Percentiles rank a stretch among this genome's conserved stretches.
These are phyloP conservation scores for Elsinoe arachidis DNA, from an alignment of 2,329 filamentous ascomycete genomes.

Conservation along the genomic window DNA sequence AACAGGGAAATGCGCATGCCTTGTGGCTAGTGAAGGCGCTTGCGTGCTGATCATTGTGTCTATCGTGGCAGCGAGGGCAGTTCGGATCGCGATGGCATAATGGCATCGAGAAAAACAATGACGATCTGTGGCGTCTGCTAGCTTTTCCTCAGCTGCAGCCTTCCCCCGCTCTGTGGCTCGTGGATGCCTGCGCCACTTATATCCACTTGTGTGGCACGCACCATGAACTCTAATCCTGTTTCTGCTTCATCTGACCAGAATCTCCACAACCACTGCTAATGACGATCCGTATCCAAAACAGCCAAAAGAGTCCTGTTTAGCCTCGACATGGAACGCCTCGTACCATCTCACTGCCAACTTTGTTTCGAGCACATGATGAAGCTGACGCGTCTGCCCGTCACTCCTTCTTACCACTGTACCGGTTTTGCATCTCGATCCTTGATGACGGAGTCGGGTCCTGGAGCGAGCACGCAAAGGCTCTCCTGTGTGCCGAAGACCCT, in stretches of 20 bases:
- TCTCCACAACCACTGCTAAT: not conserved
- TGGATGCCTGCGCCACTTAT: not conserved
- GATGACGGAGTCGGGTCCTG: not conserved
- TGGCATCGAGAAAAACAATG: not conserved
- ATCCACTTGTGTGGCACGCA: not conserved
- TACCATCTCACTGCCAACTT: constrained; percentile 1
- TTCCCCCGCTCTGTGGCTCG: not conserved
- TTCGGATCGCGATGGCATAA: not conserved
- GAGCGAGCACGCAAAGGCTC: constrained; percentile 31
- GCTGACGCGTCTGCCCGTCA: constrained; percentile 4
- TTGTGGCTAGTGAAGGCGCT: constrained; percentile 9
- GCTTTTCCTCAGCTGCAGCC: too few species aligned
- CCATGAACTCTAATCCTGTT: too few species aligned
- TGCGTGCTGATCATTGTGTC: constrained; percentile 2
- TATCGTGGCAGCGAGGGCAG: constrained; percentile 1
- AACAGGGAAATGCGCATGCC: constrained; percentile 4
- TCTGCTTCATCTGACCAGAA: not conserved
- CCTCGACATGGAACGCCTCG: not conserved
- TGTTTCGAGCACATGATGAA: not conserved
- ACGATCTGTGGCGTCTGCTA: not conserved
- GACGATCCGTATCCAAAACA: not conserved
- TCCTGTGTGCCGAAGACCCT: constrained; percentile 54
- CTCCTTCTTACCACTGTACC: not conserved
- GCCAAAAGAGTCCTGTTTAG: not conserved
- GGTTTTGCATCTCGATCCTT: constrained; percentile 8